Base-by-base conservation (phyloP, 345 rosid species). In the Lepidium didymum region DNA sequence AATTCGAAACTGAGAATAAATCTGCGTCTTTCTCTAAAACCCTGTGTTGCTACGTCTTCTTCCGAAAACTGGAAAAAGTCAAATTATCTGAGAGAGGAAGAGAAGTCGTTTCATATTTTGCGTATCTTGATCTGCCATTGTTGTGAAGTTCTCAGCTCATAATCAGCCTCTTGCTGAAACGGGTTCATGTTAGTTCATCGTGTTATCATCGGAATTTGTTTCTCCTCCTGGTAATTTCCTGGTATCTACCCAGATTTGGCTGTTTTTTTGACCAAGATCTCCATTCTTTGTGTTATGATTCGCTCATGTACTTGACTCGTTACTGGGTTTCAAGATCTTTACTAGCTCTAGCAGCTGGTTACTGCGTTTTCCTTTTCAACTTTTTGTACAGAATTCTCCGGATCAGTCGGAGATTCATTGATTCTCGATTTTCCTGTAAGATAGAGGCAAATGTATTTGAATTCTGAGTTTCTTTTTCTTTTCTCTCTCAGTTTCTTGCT, bases 61-160 rank as follows among this genome's bases (percentile, higher is more conserved):
- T 19, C 1, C 27, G 18, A 45, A 23, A 8, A 7, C 14, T 31
- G 10, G 36, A 71, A 29, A 55, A 45, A 72, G 67, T 64, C 64
- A 64, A 63, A 45, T 37, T 9, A 35, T 45, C 35, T 8, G 40
- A 61, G 54, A 62, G 14, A 42, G 21, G 12, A 11, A 56, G 46
- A 70, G 15, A 21, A 65, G 61, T 19, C 66, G 46, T 47, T 57
- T 73, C 65, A 10, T n/a, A 14, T 58, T 34, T 18, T 0, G 57
- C 8, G 35, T 21, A 53, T 21, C 61, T 42, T 74, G 73, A 67
- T 74, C 77, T 67, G 63, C 56, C 77, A 74, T 74, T 74, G 73
- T 9, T 36, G 16, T 60, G 18, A 41, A 70, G 25, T 19, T 40
- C 51, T 60, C 16, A 31, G 35, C 74, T 70, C 63, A 23, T 36